Conservation (phyloP, 805 yeast species). For the Wickerhamomyces subpelliculosus region DNA sequence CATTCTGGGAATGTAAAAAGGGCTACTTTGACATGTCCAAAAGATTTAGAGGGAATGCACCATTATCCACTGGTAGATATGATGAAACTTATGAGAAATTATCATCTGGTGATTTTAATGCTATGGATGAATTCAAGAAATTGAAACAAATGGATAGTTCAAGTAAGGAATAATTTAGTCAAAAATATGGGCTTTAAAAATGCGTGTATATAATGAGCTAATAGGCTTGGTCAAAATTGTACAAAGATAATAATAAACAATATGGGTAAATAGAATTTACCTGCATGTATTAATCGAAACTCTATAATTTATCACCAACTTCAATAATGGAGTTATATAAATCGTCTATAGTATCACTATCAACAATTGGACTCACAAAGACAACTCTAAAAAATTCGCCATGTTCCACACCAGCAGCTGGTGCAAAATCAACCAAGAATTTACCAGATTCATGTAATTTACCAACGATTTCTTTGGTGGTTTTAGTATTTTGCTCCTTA, state of each 20-base stretch:
- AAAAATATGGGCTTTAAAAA: background rate
- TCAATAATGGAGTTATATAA: constrained; percentile 32
- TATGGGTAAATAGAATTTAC: background rate
- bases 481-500: constrained; percentile 36
- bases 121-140: constrained; percentile 73
- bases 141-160: constrained; percentile 54
- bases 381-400: constrained; percentile 87
- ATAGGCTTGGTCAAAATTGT: too few relatives aligned
- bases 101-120: constrained; percentile 74
- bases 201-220: background rate
- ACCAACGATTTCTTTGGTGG: constrained; percentile 57
- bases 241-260: background rate
- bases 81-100: constrained; percentile 81
- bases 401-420: constrained; percentile 46
- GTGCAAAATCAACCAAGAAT: constrained; percentile 74
- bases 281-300: background rate
- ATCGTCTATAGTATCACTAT: constrained; percentile 36
- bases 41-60: constrained; percentile 90
- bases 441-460: constrained; percentile 55
- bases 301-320: constrained; percentile 23
- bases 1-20: constrained; percentile 84
- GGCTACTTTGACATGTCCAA: constrained; percentile 91
- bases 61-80: constrained; percentile 85
- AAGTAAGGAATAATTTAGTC: constrained; percentile 24
- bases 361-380: constrained; percentile 61